phyloP scores from a whole-genome alignment of 495 filamentous ascomycete genomes.

The Penicillium arizonense region DNA sequence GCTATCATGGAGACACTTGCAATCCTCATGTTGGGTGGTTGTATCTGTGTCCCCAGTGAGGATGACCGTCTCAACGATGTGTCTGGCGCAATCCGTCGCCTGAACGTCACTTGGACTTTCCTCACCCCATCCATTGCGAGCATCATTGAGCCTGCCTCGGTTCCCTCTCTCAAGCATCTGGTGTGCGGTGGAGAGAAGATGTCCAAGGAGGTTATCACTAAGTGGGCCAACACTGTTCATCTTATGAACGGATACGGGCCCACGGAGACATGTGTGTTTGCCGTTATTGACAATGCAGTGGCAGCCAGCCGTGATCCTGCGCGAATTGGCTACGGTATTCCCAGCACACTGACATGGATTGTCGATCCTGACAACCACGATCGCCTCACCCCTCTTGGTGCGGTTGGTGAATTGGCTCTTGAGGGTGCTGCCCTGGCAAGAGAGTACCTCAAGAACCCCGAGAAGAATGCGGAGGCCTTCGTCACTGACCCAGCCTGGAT shows the following conservation, averaged over 20 bases:
- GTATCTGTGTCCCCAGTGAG: slow-evolving; percentile 60
- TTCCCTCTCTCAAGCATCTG: slow-evolving; percentile 45
- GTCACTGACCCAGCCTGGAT: slow-evolving; percentile 39
- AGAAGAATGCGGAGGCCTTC: slow-evolving; percentile 50
- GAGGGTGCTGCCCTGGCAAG: slow-evolving; percentile 49
- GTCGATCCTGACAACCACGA: slow-evolving; percentile 50
- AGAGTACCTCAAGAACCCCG: slow-evolving; percentile 52
- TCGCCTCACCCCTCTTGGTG: slow-evolving; percentile 48
- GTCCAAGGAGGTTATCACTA: slow-evolving; percentile 47
- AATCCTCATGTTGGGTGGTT: slow-evolving; percentile 55
- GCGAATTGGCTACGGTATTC: slow-evolving; percentile 50
- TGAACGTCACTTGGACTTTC: slow-evolving; percentile 49
- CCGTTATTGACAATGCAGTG: slow-evolving; percentile 33
- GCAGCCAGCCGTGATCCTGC: slow-evolving; percentile 32
- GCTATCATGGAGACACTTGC: slow-evolving; percentile 50
- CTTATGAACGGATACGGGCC: slow-evolving; percentile 62
- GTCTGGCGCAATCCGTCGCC: slow-evolving; percentile 43
- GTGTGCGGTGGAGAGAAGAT: slow-evolving; percentile 48
- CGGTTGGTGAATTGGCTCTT: slow-evolving; percentile 53
- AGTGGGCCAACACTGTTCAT: slow-evolving; percentile 51
- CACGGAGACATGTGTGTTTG: slow-evolving; percentile 49
- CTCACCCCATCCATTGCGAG: slow-evolving; percentile 55
- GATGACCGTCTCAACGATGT: slow-evolving; percentile 54
- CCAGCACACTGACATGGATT: slow-evolving; percentile 52
- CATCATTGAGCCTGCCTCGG: slow-evolving; percentile 45